Conservation (phyloP, 495 filamentous ascomycete genomes). For the Podospora fimiseda region DNA sequence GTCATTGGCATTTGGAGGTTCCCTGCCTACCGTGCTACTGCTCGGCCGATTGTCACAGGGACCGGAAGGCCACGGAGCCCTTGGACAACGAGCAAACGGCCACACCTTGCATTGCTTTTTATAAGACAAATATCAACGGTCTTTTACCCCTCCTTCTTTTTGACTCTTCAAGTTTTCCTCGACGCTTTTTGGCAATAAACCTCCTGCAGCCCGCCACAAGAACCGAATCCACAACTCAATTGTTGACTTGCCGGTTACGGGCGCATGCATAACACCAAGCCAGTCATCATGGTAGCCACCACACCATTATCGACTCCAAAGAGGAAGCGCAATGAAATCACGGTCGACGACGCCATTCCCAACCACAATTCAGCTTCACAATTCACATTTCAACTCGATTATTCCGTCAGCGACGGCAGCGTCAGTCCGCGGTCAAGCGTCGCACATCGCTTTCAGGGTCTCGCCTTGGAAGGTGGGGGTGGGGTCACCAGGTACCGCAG, state of each 20-base stretch:
- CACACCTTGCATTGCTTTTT: not conserved
- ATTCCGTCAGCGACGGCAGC: conserved; percentile 31
- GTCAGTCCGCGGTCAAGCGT: conserved; percentile 59
- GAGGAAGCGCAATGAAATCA: conserved; percentile 37
- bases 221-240: too few relatives aligned
- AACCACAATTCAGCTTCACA: conserved; percentile 11
- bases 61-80: not conserved
- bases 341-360: conserved; percentile 18
- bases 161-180: too few relatives aligned
- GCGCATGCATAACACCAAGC: too few relatives aligned
- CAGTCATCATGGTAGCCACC: conserved; percentile 16
- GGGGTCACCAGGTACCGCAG: conserved; percentile 24
- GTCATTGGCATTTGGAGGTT: not conserved
- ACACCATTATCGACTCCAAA: conserved; percentile 38
- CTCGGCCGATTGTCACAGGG: not conserved
- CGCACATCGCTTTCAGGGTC: conserved; percentile 56
- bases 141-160: not conserved
- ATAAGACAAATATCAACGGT: not conserved
- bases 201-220: too few relatives aligned
- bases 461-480: conserved; percentile 49
- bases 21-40: too few relatives aligned
- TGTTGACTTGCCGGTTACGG: too few relatives aligned
- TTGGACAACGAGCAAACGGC: not conserved
- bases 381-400: conserved; percentile 35
- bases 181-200: too few relatives aligned